phyloP scores from a whole-genome alignment of 345 rosid species.

The Cardamine occulta region DNA sequence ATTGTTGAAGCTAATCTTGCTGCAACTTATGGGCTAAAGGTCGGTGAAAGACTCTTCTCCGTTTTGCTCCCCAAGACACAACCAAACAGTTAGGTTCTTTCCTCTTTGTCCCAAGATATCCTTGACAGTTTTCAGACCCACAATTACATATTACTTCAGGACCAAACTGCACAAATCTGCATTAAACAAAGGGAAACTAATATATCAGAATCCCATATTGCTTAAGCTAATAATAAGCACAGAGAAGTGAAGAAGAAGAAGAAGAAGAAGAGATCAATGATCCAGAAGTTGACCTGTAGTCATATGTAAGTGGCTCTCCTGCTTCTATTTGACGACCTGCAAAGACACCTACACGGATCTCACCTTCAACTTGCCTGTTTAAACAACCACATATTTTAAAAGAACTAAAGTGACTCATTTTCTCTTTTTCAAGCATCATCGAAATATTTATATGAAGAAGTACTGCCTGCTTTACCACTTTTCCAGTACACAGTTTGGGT shows the following conservation, averaged over 20 bases:
- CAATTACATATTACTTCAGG: constrained; percentile 89
- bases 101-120: constrained; percentile 73
- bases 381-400: constrained; percentile 11
- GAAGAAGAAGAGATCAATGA: neutral
- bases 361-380: constrained; percentile 91
- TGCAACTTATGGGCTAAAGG: constrained; percentile 19
- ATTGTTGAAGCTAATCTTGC: constrained; percentile 22
- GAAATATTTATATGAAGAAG: neutral
- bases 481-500: constrained; percentile 84
- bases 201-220: constrained; percentile 1
- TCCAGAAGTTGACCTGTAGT: constrained; percentile 66
- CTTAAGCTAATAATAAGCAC: neutral
- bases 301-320: constrained; percentile 90
- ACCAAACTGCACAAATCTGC: constrained; percentile 92
- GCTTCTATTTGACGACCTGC: constrained; percentile 76
- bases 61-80: constrained; percentile 88
- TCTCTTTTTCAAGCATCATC: constrained; percentile 1
- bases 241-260: too few relatives aligned
- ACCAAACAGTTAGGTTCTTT: constrained; percentile 55
- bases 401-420: neutral
- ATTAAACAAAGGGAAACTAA: neutral
- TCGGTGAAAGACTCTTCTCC: constrained; percentile 55
- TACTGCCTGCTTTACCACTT: constrained; percentile 59
- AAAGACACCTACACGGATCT: constrained; percentile 89
- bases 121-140: constrained; percentile 78